Evolutionary conservation across 2,329 filamentous ascomycete species (phyloP), one percentile per base, ranked within the genome.

Genomic region (Fusarium buxicola): DNA sequence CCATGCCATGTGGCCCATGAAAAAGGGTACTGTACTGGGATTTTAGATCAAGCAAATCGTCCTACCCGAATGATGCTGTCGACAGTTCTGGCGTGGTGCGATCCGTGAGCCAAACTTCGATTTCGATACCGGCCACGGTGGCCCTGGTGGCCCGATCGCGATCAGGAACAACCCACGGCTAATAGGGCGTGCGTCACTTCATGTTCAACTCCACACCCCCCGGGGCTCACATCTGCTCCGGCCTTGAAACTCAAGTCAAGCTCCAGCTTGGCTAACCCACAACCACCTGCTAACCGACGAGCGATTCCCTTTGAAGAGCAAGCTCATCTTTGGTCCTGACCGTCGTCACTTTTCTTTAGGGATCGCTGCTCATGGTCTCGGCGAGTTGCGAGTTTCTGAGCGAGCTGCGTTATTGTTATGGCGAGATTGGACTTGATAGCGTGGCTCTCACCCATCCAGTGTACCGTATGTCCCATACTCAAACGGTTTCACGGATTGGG

Each of bases 31-130:
- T 51, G 58, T n/a, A n/a, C 21, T 53, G 56, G 48, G 48, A 49
- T 52, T 54, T 55, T 43, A 15, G n/a, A 57, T 56, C 13, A 59
- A 43, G 52, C n/a, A 60, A 53, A 63, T 65, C 55, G 43, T 31
- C 34, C 40, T 45, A 27, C 54, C 50, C 55, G 52, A 56, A 48
- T 58, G 54, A 63, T 58, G 65, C 60, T 64, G 50, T 21, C 21
- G 21, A 21, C 43, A 58, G 44, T 55, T 55, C 53, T 56, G 40
- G 38, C 43, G 46, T 67, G 49, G 66, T 58, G 60, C 71, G 72
- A 74, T 74, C 59, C 63, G 55, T 65, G 60, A 63, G 69, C 72
- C 67, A 71, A 72, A 73, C 32, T 55, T 67, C 72, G 72, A 74
- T 74, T 69, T 58, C 66, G 55, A 57, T 57, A 64, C 60, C 54